Conservation (phyloP, 768 basidiomycete genomes). For the Boletus sp. region DNA sequence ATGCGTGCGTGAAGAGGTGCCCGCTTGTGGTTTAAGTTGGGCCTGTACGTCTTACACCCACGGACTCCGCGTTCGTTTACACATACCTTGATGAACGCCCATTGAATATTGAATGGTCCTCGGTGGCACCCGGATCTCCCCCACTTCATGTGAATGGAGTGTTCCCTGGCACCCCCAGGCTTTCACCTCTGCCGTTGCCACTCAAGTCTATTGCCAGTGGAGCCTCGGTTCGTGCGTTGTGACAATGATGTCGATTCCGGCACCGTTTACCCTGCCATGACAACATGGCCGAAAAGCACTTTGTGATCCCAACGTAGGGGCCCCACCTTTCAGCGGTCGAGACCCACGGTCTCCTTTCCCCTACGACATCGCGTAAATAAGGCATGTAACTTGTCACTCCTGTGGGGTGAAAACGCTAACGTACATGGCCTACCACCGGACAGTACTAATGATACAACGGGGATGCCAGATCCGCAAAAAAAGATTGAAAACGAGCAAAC, state of each 20-base stretch:
- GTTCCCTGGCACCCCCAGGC: not conserved
- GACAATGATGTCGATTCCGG: not conserved
- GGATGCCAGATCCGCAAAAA: slow-evolving; percentile 23
- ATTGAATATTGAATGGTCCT: not conserved
- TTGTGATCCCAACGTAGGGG: slow-evolving; percentile 7
- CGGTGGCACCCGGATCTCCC: not conserved
- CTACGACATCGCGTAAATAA: not conserved
- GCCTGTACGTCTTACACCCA: slow-evolving; percentile 1
- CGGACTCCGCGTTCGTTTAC: not conserved
- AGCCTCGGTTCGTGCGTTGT: not conserved
- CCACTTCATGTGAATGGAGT: slow-evolving; percentile 1
- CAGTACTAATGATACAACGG: slow-evolving; percentile 19
- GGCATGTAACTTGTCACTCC: slow-evolving; percentile 9
- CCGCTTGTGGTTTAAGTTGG: not conserved
- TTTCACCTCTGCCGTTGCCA: not conserved
- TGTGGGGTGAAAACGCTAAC: slow-evolving; percentile 8
- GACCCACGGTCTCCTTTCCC: not conserved
- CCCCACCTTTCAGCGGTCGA: slow-evolving; percentile 16
- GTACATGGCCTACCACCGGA: slow-evolving; percentile 15
- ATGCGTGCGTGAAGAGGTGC: not conserved
- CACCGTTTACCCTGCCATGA: not conserved
- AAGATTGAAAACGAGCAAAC: not conserved
- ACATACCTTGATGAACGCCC: not conserved
- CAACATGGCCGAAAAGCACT: not conserved
- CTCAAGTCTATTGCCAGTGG: not conserved